Base-by-base conservation (phyloP, 140 eudicot genomes). In the Flaveria floridana region DNA sequence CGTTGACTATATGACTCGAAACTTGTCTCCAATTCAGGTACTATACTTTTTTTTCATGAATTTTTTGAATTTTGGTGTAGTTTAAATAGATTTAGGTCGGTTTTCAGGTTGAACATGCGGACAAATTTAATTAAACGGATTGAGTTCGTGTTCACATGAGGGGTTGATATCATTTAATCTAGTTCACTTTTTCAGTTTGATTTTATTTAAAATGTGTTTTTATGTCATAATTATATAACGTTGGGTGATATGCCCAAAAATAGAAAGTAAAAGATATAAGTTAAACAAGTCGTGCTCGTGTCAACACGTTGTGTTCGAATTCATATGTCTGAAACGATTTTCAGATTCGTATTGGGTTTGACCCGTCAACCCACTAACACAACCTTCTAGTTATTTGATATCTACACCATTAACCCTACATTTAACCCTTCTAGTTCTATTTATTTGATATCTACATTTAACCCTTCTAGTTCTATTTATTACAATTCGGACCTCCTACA, bases 1-100 rank as follows among this genome's bases (percentile, higher is more conserved):
- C 11, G 28, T 63, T 73, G 97, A 94, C 77, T 94, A 90, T 83
- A 51, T 83, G 61, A 73, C 81, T 25, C 83, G 71, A 68, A 81
- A 87, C 57, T 44, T 94, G 92, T 82, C 96, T 62, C 99, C 99
- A 12, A 74, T 94, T 68, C 99, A 94, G 99, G 99, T 94, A 76
- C 18, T 19, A 12, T 65, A 65, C 13, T 20, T 21, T 2, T 57
- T 55, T 48, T 15, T 11, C 13, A 44, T 8, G 14, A 11, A 10
- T 0, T 9, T 44, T 1, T 9, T 44, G 50, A 11, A 34, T 34
- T 44, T 44, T 44, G 50, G 14, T 44, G 2, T 11, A 11, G 50
- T 44, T 11, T 44, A 44, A 44, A 47, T 0, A 4, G 15, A 13
- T 47, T 47, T 12, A 13, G 53, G 15, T 47, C 0, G 2, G 53